Evolutionary conservation across 2,329 filamentous ascomycete genomes (phyloP), one percentile per base, ranked within the genome.

Genomic region (Scopulariopsis brevicaulis): DNA sequence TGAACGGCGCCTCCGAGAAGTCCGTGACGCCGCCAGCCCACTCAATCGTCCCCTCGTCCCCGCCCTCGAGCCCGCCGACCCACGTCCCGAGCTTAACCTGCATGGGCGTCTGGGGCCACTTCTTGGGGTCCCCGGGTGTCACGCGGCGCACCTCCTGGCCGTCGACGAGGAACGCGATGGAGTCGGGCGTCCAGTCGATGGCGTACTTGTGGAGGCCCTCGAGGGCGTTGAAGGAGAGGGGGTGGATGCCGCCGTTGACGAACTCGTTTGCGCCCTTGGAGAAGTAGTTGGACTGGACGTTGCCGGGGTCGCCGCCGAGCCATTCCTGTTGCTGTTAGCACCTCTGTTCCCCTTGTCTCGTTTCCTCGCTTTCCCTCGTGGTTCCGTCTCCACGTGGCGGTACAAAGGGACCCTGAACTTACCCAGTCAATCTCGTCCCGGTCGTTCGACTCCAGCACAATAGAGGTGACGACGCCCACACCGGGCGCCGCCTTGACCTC

Each of bases 231-330:
- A 69, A 69, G 52, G 64, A 57, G 53, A 84, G 71, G 28, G 70
- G 64, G 66, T 80, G 74, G 48, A 71, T 79, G 54, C 76, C 73
- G 63, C 79, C 75, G 64, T 76, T 79, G 43, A 72, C 73, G 32
- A 73, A 78, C 60, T 83, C 74, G 50, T 80, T 81, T 67, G 67
- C 60, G 57, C 85, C 86, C 73, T 88, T 86, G 69, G 84, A 83
- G 67, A 87, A 89, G 73, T 93, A 96, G 73, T 96, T 96, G 65
- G 81, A 85, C 70, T 95, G 90, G 3, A 90, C 88, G 64, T 90
- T 75, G n/a, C 72, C 70, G 57, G 79, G 71, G 62, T 85, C 78
- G 53, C 82, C 84, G 54, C 90, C 89, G 25, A 94, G 76, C 84
- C 86, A 92, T 68, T 94, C 89, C 56, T 58, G 37, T 40, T 25